These are phyloP conservation scores for Rhodotorula graminis DNA, from an alignment of 768 basidiomycete species.

Conservation along the genomic window DNA sequence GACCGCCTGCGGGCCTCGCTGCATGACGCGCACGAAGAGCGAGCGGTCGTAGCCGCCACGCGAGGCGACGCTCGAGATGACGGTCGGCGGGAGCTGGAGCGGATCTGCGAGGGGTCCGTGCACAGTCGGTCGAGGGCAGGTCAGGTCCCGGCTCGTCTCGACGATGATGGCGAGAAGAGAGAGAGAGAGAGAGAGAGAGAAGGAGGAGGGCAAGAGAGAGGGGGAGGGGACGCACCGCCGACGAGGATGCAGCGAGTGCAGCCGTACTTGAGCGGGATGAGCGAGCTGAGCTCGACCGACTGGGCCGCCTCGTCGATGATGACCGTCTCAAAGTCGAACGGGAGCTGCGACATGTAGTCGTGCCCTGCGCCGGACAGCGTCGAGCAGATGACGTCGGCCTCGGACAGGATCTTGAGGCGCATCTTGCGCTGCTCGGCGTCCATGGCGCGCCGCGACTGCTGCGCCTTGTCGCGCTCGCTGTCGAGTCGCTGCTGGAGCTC, in stretches of 20 bases:
- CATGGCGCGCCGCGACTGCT: conserved; percentile 70
- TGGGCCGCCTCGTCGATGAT: conserved; percentile 98
- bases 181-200: background rate
- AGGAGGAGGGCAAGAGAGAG: background rate
- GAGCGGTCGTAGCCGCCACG: conserved; percentile 73
- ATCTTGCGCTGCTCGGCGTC: conserved; percentile 73
- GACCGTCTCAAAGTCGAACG: conserved; percentile 84
- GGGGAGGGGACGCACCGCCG: conserved; percentile 56
- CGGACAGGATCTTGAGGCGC: conserved; percentile 68
- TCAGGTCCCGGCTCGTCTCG: too few species aligned
- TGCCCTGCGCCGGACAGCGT: conserved; percentile 92
- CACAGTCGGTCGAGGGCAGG: too few species aligned
- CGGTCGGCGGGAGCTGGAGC: conserved; percentile 87
- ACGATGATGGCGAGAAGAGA: too few species aligned
- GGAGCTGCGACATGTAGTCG: conserved; percentile 63
- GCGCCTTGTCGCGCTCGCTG: conserved; percentile 72
- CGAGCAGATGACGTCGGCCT: conserved; percentile 88
- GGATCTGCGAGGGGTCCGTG: conserved; percentile 45
- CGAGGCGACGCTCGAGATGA: conserved; percentile 60
- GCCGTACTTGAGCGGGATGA: conserved; percentile 89
- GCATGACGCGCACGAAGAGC: conserved; percentile 77
- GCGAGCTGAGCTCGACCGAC: conserved; percentile 85
- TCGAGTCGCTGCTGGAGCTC: conserved; percentile 66
- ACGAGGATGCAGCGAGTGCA: conserved; percentile 84
- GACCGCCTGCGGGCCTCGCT: conserved; percentile 72